phyloP scores from a whole-genome alignment of 495 filamentous ascomycete genomes.

The Immersiella caudata region DNA sequence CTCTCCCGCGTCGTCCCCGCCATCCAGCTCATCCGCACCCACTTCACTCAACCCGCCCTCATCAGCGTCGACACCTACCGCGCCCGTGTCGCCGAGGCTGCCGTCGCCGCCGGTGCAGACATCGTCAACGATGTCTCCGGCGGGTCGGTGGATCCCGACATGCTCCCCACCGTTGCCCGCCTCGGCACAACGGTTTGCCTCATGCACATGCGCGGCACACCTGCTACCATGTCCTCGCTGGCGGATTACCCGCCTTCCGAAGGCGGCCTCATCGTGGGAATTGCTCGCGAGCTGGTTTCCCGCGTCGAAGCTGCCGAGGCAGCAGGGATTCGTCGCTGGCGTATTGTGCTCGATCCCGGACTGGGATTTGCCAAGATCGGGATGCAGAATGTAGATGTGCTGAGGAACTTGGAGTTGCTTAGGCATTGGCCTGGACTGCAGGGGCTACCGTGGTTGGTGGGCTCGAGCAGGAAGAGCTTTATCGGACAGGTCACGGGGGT shows the following conservation, averaged over 20 bases:
- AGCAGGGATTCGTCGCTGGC: constrained; percentile 86
- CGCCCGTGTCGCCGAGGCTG: constrained; percentile 77
- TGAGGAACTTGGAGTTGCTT: constrained; percentile 67
- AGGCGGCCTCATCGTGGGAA: constrained; percentile 68
- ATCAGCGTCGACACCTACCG: constrained; percentile 94
- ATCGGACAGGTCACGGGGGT: constrained; percentile 83
- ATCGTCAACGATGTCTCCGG: constrained; percentile 95
- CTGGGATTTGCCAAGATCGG: constrained; percentile 89
- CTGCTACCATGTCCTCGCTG: constrained; percentile 75
- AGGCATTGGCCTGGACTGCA: constrained; percentile 64
- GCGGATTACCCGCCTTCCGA: constrained; percentile 63
- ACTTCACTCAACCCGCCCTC: constrained; percentile 62
- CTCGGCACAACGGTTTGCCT: constrained; percentile 82
- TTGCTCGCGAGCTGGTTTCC: constrained; percentile 67
- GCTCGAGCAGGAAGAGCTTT: constrained; percentile 87
- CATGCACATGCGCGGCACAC: constrained; percentile 95
- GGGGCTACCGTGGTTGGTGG: constrained; percentile 85
- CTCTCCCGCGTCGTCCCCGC: constrained; percentile 75
- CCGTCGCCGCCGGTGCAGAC: constrained; percentile 81
- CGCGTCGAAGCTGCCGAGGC: constrained; percentile 77
- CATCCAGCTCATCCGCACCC: constrained; percentile 70
- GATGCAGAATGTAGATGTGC: constrained; percentile 77
- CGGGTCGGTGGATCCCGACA: constrained; percentile 74
- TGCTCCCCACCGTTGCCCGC: constrained; percentile 79
- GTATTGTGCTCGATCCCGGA: constrained; percentile 91